Conservation (phyloP, 768 basidiomycete genomes). For the Amanita pallidorosea region DNA sequence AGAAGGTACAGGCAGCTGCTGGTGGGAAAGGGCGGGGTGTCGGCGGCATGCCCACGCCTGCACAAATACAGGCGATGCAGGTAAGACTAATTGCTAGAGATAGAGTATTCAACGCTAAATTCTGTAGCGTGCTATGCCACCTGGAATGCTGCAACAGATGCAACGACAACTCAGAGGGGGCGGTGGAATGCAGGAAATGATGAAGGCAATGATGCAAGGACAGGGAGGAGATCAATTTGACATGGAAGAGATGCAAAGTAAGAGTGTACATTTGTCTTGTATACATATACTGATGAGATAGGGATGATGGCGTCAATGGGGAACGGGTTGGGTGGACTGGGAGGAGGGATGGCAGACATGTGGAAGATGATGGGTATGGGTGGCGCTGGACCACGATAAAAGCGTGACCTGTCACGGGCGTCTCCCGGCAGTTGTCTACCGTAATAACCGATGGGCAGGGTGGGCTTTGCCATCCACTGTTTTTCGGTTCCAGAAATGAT, state of each 20-base stretch:
- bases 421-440: neutral
- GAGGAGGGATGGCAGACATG: constrained; percentile 67
- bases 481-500: neutral
- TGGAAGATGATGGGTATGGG: constrained; percentile 87
- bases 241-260: constrained; percentile 93
- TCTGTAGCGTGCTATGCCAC: constrained; percentile 78
- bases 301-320: constrained; percentile 90
- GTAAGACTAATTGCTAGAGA: constrained; percentile 26
- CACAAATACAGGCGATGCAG: constrained; percentile 93
- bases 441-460: constrained; percentile 25
- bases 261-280: constrained; percentile 12
- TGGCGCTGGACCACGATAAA: constrained; percentile 19
- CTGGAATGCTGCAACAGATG: constrained; percentile 93
- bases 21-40: constrained; percentile 81
- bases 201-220: constrained; percentile 97
- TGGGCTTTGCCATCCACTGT: neutral
- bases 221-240: constrained; percentile 84
- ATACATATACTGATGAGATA: constrained; percentile 16
- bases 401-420: constrained; percentile 6
- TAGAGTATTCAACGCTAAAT: neutral
- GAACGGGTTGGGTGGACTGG: constrained; percentile 52
- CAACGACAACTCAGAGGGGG: constrained; percentile 70
- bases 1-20: constrained; percentile 85
- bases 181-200: constrained; percentile 95
- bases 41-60: constrained; percentile 84